A percentile compares a stretch with the other conserved stretches of the same genome.
Evolutionary conservation across 768 basidiomycete genomes (phyloP).

Genomic region (Termitomyces sp.): DNA sequence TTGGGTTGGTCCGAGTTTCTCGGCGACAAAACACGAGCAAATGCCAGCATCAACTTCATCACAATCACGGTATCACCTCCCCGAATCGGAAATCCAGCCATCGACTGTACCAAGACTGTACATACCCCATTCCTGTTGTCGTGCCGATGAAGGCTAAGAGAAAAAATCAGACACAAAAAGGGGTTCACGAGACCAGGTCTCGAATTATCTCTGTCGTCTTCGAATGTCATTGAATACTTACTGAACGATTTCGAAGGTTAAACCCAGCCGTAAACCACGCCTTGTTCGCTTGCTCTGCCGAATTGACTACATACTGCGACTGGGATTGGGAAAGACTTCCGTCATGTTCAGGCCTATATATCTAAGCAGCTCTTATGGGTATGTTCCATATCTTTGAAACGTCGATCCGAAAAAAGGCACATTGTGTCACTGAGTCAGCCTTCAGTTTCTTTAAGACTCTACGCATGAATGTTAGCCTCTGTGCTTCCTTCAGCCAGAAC

Average conservation of each 20-base stretch:
- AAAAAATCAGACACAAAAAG: neutral
- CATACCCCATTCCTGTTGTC: neutral
- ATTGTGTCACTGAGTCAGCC: constrained; percentile 1
- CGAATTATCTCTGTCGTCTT: neutral
- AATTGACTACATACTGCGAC: neutral
- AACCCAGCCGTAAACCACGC: neutral
- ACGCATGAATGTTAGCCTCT: neutral
- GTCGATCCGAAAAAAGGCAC: neutral
- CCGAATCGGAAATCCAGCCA: too few species aligned
- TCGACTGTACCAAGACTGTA: neutral
- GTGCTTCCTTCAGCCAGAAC: neutral
- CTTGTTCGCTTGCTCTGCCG: neutral
- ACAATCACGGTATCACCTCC: too few species aligned
- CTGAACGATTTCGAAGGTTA: neutral
- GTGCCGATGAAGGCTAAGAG: neutral
- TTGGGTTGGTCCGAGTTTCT: too few species aligned
- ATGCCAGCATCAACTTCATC: neutral
- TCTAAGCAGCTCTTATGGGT: neutral
- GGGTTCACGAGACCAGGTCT: neutral
- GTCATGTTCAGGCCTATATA: neutral
- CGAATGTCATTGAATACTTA: neutral
- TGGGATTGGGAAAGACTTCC: too few species aligned
- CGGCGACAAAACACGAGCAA: neutral
- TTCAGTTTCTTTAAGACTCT: neutral
- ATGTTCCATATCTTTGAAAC: neutral